A percentile compares a stretch with the other conserved stretches of the same genome.
Evolutionary conservation across 2,329 filamentous ascomycete species (phyloP).

Genomic region (Gnomoniopsis sp.): DNA sequence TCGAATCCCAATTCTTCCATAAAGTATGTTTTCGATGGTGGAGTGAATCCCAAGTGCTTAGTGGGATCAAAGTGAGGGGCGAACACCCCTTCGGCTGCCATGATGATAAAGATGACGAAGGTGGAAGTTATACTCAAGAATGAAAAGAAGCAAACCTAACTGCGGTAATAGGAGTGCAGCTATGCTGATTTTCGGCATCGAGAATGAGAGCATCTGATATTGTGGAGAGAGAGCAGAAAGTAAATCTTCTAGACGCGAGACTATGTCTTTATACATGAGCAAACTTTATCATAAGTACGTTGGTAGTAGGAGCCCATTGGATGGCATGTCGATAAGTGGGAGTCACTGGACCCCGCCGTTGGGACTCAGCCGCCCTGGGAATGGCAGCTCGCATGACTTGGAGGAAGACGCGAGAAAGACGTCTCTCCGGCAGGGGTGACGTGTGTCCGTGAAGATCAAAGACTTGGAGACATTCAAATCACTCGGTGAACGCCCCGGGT

Average conservation of each 20-base stretch:
- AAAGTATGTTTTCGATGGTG: conserved; percentile 47
- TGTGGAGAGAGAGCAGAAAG: not conserved
- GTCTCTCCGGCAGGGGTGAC: not conserved
- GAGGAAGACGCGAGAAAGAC: not conserved
- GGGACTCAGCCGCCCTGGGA: not conserved
- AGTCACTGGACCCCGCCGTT: not conserved
- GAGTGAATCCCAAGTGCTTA: conserved; percentile 52
- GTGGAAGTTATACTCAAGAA: not conserved
- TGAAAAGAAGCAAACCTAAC: not conserved
- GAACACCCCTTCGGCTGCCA: conserved; percentile 5
- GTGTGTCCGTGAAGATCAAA: not conserved
- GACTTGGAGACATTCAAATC: not conserved
- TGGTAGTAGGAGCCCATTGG: not conserved
- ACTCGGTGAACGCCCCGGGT: not conserved
- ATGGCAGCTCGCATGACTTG: not conserved
- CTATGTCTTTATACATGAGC: not conserved
- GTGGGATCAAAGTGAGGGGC: conserved; percentile 16
- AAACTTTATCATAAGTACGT: conserved; percentile 3
- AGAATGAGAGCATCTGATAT: not conserved
- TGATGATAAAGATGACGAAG: not conserved
- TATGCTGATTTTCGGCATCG: not conserved
- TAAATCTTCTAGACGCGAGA: not conserved
- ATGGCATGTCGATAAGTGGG: conserved; percentile 3
- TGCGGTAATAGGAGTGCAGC: not conserved
- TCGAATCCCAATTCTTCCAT: conserved; percentile 61